These are phyloP conservation scores for Ustilago esculenta DNA, from an alignment of 1,284 basidiomycete genomes.

Conservation along the genomic window DNA sequence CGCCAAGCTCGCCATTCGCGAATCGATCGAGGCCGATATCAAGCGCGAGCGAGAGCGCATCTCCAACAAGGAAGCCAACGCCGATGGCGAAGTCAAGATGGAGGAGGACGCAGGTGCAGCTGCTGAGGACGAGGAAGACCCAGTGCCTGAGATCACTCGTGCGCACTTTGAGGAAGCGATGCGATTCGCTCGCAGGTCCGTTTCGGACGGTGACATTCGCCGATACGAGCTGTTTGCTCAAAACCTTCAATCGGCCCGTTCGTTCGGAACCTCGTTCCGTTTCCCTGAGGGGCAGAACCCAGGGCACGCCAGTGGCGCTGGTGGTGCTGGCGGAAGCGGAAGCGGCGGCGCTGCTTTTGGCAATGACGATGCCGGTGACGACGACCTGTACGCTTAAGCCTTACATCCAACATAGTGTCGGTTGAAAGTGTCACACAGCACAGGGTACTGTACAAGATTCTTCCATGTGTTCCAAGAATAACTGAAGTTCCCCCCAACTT, in stretches of 20 bases:
- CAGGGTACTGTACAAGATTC: too few species aligned
- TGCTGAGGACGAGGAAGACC: conserved; percentile 84
- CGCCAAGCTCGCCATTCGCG: conserved; percentile 94
- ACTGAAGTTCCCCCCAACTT: too few species aligned
- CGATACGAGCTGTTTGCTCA: conserved; percentile 73
- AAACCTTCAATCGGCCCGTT: conserved; percentile 62
- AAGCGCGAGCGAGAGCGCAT: conserved; percentile 75
- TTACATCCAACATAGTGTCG: too few species aligned
- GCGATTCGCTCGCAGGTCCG: conserved; percentile 74
- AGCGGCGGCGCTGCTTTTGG: conserved; percentile 79
- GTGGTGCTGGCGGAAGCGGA: conserved; percentile 67
- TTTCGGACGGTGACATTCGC: conserved; percentile 81
- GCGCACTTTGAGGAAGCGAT: conserved; percentile 91
- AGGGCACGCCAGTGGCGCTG: conserved; percentile 20
- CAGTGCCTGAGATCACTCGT: conserved; percentile 90
- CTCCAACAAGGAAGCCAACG: conserved; percentile 41
- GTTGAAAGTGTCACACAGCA: background rate
- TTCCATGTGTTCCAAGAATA: background rate
- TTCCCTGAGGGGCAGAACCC: conserved; percentile 80
- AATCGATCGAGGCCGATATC: conserved; percentile 93
- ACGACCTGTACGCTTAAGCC: conserved; percentile 68
- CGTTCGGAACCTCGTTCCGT: conserved; percentile 85
- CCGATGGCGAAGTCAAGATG: conserved; percentile 70
- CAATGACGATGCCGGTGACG: conserved; percentile 83
- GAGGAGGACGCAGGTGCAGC: conserved; percentile 75